Conservation (phyloP, 208 protist species). For the Histomonas meleagridis region DNA sequence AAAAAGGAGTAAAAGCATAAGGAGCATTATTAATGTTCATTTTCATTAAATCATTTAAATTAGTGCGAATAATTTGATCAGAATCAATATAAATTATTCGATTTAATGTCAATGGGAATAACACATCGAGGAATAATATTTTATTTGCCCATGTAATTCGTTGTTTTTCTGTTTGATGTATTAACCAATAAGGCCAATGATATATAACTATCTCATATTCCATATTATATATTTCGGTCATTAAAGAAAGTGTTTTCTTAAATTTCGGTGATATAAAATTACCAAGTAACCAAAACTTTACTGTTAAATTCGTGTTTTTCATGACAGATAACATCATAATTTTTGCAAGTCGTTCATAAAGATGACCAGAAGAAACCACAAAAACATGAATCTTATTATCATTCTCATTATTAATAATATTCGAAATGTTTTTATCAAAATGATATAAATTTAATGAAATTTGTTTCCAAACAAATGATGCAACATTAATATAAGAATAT, state of each 20-base stretch:
- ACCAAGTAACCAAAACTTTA: constrained; percentile 97
- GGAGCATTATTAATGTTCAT: constrained; percentile 75
- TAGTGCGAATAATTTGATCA: constrained; percentile 74
- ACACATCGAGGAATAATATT: constrained; percentile 95
- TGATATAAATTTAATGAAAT: neutral
- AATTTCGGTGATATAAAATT: constrained; percentile 90
- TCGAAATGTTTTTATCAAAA: no score
- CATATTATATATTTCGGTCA: constrained; percentile 74
- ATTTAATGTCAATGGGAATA: constrained; percentile 85
- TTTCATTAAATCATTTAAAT: constrained; percentile 80
- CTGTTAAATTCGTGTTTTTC: constrained; percentile 41
- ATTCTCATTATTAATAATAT: neutral
- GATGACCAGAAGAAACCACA: neutral
- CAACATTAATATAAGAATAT: neutral
- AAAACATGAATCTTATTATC: constrained; percentile 32
- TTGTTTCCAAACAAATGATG: neutral
- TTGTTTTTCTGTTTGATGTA: constrained; percentile 83
- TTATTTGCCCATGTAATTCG: constrained; percentile 97
- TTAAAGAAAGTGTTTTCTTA: constrained; percentile 61
- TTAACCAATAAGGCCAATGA: constrained; percentile 89
- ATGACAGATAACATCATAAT: constrained; percentile 15
- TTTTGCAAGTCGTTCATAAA: constrained; percentile 35
- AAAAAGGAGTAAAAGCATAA: constrained; percentile 90
- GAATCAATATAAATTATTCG: constrained; percentile 93
- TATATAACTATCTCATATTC: constrained; percentile 81